Percentiles rank a stretch among this genome's conserved stretches.
These are phyloP conservation scores for Teunomyces funiuensis DNA, from an alignment of 805 yeast species.

Conservation along the genomic window DNA sequence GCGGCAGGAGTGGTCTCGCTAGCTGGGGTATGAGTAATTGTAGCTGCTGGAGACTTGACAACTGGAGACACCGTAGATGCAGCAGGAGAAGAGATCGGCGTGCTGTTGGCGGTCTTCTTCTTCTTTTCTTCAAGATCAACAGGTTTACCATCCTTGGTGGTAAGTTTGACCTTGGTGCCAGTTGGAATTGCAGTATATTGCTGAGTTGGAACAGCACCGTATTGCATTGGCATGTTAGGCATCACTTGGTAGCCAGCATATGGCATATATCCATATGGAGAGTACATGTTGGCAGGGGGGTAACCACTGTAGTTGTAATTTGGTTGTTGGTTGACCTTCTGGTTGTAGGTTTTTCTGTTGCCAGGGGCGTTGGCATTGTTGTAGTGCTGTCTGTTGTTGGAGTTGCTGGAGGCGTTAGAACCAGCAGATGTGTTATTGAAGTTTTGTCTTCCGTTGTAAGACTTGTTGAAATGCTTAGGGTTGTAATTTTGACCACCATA, in stretches of 20 bases:
- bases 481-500: background rate
- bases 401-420: constrained; percentile 7
- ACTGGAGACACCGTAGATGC: constrained; percentile 7
- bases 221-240: constrained; percentile 15
- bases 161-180: constrained; percentile 34
- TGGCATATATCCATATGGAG: constrained; percentile 27
- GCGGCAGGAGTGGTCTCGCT: constrained; percentile 11
- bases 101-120: constrained; percentile 23
- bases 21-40: constrained; percentile 2
- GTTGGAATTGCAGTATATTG: constrained; percentile 13
- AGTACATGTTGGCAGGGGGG: constrained; percentile 24
- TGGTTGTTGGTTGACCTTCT: constrained; percentile 20
- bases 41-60: constrained; percentile 5
- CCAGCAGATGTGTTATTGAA: constrained; percentile 14
- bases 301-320: constrained; percentile 22
- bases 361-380: constrained; percentile 9
- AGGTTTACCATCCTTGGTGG: constrained; percentile 43
- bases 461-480: constrained; percentile 5
- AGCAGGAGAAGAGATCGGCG: constrained; percentile 35
- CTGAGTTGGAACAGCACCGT: constrained; percentile 7
- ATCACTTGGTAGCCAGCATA: constrained; percentile 24
- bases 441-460: constrained; percentile 14
- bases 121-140: constrained; percentile 44
- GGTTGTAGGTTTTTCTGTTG: constrained; percentile 8
- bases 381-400: constrained; percentile 8